A percentile compares a stretch with the other conserved stretches of the same genome.
phyloP scores from a whole-genome alignment of 257 asterid genomes.

The Avicennia marina region DNA sequence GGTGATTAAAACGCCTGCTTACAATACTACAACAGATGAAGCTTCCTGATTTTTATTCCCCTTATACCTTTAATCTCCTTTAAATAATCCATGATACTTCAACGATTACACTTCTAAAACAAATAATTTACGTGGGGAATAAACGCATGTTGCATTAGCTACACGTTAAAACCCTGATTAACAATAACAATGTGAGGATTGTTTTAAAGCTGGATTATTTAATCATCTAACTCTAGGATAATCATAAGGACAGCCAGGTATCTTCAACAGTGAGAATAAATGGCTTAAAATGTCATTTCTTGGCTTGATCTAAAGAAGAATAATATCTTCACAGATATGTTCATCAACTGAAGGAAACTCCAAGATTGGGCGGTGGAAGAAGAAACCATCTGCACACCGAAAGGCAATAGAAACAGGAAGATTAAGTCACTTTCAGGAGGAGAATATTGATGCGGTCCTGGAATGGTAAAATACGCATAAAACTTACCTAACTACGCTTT shows the following conservation, averaged over 20 bases:
- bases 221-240: not conserved
- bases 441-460: not conserved
- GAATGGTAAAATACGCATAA: slow-evolving; percentile 5
- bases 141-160: not conserved
- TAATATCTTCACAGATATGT: slow-evolving; percentile 14
- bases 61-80: slow-evolving; percentile 7
- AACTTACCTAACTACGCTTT: not conserved
- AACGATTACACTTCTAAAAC: slow-evolving; percentile 8
- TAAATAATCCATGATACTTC: slow-evolving; percentile 2
- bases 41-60: slow-evolving; percentile 8
- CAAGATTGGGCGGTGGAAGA: slow-evolving; percentile 18
- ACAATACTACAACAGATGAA: not conserved
- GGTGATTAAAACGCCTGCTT: too few relatives aligned
- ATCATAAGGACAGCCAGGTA: not conserved
- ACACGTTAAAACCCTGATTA: not conserved
- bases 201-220: not conserved
- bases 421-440: not conserved
- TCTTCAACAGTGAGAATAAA: not conserved
- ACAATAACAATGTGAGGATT: slow-evolving; percentile 2
- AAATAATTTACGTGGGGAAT: not conserved
- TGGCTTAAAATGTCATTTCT: not conserved
- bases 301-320: slow-evolving; percentile 9
- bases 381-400: not conserved
- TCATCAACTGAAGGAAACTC: slow-evolving; percentile 8
- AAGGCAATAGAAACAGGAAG: not conserved